Evolutionary conservation across 345 rosid genomes (phyloP), one percentile per base, ranked within the genome.

Genomic region (Bretschneidera sinensis): DNA sequence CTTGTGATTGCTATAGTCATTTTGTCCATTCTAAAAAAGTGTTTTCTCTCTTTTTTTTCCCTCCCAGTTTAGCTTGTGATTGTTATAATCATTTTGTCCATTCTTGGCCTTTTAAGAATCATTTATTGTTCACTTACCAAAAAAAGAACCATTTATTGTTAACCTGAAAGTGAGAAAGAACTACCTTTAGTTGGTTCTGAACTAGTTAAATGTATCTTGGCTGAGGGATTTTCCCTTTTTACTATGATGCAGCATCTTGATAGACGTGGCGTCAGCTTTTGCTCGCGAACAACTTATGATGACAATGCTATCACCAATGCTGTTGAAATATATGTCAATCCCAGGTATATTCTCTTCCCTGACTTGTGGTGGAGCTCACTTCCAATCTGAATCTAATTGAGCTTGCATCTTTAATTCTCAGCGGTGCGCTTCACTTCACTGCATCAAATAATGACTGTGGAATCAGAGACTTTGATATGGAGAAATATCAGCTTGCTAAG

Each of bases 251-350:
- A 92, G 97, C 78, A 77, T 76, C 74, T 89, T 57, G 97, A 87
- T 76, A 81, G 95, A 62, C 91, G 85, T 48, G 99, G 97, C 61
- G 74, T 89, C 43, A 85, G 88, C 79, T 92, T 82, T 76, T 89
- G 98, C 72, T 81, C 84, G 54, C 80, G 96, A 63, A 83, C 96
- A 70, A 88, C 97, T 60, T 76, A 84, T 71, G 90, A 87, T 33
- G 96, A 94, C 59, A 90, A 94, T 65, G 97, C 96, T 9, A 88
- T 94, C 67, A 90, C 96, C 48, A 94, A 90, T 70, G 96, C 97
- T 14, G 79, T 90, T 59, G 97, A 94, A 76, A 90, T 94, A 56
- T 94, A 85, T 69, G 83, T 57, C 49, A 76, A 71, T 59, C 72
- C 85, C 13, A 86, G 89, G 92, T 86, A 62, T 23, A 48, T 60